Base-by-base conservation (phyloP, 164 flowering plant species). In the Aristolochia fimbriata region DNA sequence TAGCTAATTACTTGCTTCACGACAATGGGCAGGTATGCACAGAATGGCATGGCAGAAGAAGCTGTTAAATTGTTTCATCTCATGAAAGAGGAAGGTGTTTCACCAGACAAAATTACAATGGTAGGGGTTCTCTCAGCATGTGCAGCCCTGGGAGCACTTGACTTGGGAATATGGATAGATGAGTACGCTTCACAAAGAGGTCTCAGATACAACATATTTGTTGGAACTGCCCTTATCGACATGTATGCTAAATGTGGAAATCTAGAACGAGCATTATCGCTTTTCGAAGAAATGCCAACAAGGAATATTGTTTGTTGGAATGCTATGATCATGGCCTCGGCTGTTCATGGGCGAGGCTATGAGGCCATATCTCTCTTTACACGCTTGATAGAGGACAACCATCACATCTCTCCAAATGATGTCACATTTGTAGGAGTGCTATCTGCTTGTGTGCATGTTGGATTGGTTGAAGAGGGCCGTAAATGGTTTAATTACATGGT, bases 71-170 rank as follows among this genome's bases (percentile, higher is more conserved):
- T 71, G 23, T 74, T 68, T 46, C 66, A 63, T 50, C 60, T 69
- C n/a, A 74, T 74, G 74, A 64, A 57, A 57, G 22, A 20, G 15
- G 55, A 67, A 20, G 65, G 64, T 47, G 55, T 69, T 21, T 56
- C 63, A 59, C 76, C 73, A 15, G 65, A 73, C 60, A 65, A 73
- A 65, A 70, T 73, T 33, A 73, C 73, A 9, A 66, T 66, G 52
- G 76, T 69, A n/a, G 64, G 65, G 16, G 76, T 69, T 51, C 72
- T 73, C 55, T 64, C 76, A 15, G 76, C 73, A 55, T 73, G 76
- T 51, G 73, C 58, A 59, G 59, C 69, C 37, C 60, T 69, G 10
- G 76, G 73, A 25, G 76, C 76, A 13, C 56, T 69, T 45, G 76
- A 73, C 19, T 15, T 69, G 8, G 76, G 76, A 15, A 24, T 65